phyloP scores from a whole-genome alignment of 331 rosid genomes.

The Spiraea crenata region DNA sequence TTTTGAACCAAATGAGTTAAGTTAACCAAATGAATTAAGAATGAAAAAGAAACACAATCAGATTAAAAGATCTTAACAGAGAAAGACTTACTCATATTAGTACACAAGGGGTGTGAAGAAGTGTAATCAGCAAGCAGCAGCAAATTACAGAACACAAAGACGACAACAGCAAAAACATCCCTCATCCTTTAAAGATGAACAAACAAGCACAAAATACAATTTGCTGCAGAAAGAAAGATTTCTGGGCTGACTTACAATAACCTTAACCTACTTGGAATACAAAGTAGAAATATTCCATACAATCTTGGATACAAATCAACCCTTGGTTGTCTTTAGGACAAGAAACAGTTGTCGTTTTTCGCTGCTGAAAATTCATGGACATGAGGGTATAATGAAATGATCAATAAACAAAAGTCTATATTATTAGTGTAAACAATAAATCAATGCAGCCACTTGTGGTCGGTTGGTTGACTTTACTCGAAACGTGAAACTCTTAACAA shows the following conservation, averaged over 20 bases:
- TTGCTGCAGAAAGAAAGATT: background rate
- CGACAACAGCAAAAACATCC: background rate
- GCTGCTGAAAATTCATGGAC: constrained; percentile 7
- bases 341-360: constrained; percentile 26
- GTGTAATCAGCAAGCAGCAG: constrained; percentile 23
- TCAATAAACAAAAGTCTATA: background rate
- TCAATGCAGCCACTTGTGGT: background rate
- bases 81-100: constrained; percentile 33
- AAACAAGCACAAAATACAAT: background rate
- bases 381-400: background rate
- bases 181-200: constrained; percentile 23
- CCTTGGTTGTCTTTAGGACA: background rate
- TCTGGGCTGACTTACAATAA: background rate
- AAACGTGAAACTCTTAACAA: background rate
- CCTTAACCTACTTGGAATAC: background rate
- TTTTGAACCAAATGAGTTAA: background rate
- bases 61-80: background rate
- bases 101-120: constrained; percentile 37
- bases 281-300: background rate
- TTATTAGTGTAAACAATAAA: background rate
- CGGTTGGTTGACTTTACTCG: constrained; percentile 19
- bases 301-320: background rate
- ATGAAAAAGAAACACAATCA: background rate
- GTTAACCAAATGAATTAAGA: background rate
- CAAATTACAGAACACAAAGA: constrained; percentile 22